Evolutionary conservation across 148 eudicot genomes (phyloP), one percentile per base, ranked within the genome.

Genomic region (Arctostaphylos glauca): DNA sequence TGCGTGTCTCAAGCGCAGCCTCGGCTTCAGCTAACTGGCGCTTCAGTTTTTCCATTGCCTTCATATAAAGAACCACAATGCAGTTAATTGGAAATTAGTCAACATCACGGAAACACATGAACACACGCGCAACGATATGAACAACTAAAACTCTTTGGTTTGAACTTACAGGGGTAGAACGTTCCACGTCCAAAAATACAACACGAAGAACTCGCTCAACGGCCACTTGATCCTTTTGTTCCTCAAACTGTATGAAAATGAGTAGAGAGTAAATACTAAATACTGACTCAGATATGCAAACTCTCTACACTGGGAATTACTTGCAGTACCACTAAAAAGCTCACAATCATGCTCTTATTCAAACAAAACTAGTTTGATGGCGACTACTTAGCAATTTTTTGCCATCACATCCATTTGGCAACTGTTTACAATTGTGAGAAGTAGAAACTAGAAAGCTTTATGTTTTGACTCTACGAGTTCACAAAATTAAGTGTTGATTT

Each of bases 21-120:
- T 91, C 93, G 6, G 93, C 93, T 76, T 91, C 93, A 62, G 92
- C 93, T 72, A 91, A 70, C 74, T 84, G 93, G 13, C 90, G 86
- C 72, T 84, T 90, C 9, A 91, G 89, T 81, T 91, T 91, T 60
- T 90, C 94, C 58, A 91, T 59, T 50, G 87, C 87, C 94, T 91
- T 67, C 12, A 62, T 0, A 70, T 48, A 64, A 75, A n/a, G 54
- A 74, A 74, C 31, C 77, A 47, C 77, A 74, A 74, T 9, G 54
- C 54, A 67, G 43, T 49, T 23, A 52, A 64, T 19, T 50, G 76
- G 53, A 55, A 16, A 50, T 86, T 89, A 74, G 77, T 19, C 25
- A 74, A 74, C 77, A 25, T 23, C 71, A 74, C 23, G 0, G 77
- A 47, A 47, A 21, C 54, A 74, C 38, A 74, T 1, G 54, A n/a